Base-by-base conservation (phyloP, 495 filamentous ascomycete genomes). In the Aspergillus homomorphus region DNA sequence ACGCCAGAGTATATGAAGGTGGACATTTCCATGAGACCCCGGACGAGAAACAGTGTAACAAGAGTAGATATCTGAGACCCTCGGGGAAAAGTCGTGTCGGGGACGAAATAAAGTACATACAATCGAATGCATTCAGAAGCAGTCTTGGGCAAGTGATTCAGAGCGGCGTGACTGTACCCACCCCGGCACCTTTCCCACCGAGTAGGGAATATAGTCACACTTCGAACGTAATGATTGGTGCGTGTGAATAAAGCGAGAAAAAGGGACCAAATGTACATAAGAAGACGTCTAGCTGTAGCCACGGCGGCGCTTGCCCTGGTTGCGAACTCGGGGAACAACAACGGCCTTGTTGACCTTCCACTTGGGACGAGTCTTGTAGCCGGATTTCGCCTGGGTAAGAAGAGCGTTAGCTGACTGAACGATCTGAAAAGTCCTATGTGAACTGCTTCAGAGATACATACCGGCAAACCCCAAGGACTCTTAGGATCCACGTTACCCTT, bases 401-500 rank as follows among this genome's bases (percentile, higher is more conserved):
- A 53, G 24, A 54, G 15, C 44, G 50, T 73, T 60, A 73, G 65
- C 45, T 15, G 28, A 30, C 19, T 26, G 14, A 3, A 30, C 24
- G 24, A 59, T 38, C 46, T 4, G 45, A 57, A 28, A 60, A 19
- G 51, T 3, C 38, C 52, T 7, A 24, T 10, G 2, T 50, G 54
- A 15, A 45, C 12, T 59, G 42, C 44, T 56, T 19, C 16, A 62
- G 41, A 41, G 41, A 68, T 38, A 83, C 90, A 72, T 88, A 96
- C 92, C 75, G 91, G 91, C 69, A 84, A 86, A 66, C 95, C 95
- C 94, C 94, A 98, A 58, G 92, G 92, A 77, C 90, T 96, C 69
- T 91, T 89, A 45, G 95, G 92, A 69, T 94, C 78, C 56, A 89
- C 82, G 72, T 98, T 98, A 81, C 94, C 92, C 88, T 98, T 98